Evolutionary conservation across 1,284 basidiomycete genomes (phyloP).

Genomic region (Ustilago bromivora): DNA sequence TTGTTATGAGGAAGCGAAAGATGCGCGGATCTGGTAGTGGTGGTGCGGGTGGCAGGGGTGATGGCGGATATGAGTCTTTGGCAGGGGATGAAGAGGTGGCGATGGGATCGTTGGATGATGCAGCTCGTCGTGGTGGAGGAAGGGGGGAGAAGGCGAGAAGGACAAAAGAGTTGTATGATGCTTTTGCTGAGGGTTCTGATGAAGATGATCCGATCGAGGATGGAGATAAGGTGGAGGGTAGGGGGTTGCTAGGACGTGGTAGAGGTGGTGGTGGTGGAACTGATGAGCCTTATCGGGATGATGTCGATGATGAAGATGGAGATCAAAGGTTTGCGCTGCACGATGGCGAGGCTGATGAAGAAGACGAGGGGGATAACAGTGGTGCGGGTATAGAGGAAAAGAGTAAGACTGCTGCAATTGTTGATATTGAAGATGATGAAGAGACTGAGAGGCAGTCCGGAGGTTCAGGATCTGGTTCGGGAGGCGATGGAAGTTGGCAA

Average conservation of each 20-base stretch:
- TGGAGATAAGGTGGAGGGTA: constrained; percentile 11
- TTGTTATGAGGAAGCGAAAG: constrained; percentile 75
- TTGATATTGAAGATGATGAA: constrained; percentile 34
- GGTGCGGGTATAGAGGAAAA: not conserved
- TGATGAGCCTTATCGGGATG: constrained; percentile 42
- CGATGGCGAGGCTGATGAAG: constrained; percentile 28
- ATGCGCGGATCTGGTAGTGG: constrained; percentile 68
- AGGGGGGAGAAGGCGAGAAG: constrained; percentile 39
- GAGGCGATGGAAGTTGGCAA: constrained; percentile 45
- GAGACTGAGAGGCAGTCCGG: constrained; percentile 15
- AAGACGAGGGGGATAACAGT: constrained; percentile 23
- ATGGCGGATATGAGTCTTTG: constrained; percentile 77
- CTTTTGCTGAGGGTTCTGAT: constrained; percentile 69
- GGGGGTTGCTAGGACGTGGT: constrained; percentile 25
- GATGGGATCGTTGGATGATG: constrained; percentile 65
- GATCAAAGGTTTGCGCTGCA: constrained; percentile 37
- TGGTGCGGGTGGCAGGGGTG: constrained; percentile 27
- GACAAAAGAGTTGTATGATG: constrained; percentile 71
- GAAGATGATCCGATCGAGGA: constrained; percentile 57
- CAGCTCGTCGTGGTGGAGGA: constrained; percentile 22
- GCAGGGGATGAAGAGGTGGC: constrained; percentile 76
- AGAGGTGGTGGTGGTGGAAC: not conserved
- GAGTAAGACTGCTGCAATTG: constrained; percentile 12
- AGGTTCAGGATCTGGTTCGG: constrained; percentile 16
- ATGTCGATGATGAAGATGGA: constrained; percentile 36